A percentile compares a stretch with the other conserved stretches of the same genome.
These are phyloP conservation scores for Penicillium sumatraense DNA, from an alignment of 2,329 filamentous ascomycete species.

Conservation along the genomic window DNA sequence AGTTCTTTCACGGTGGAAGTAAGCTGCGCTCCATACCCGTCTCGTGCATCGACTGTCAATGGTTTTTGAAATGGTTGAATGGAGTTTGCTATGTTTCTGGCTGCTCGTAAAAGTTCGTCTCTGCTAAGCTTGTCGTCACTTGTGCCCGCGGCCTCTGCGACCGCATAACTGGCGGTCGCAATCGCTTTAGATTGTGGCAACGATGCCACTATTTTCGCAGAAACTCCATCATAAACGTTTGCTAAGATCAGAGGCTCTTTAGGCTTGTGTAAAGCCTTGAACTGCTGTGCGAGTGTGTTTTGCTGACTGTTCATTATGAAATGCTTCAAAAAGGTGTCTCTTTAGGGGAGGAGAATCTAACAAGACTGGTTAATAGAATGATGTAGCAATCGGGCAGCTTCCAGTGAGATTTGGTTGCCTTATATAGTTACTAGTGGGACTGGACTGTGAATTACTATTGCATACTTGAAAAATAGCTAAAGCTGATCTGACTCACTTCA, in stretches of 20 bases:
- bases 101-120: conserved; percentile 56
- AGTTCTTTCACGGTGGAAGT: conserved; percentile 7
- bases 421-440: no score
- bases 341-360: no score
- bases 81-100: not conserved
- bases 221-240: conserved; percentile 13
- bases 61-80: conserved; percentile 3
- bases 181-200: conserved; percentile 42
- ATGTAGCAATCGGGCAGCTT: no score
- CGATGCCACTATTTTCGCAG: conserved; percentile 10
- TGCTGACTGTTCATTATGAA: conserved; percentile 5
- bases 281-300: conserved; percentile 11
- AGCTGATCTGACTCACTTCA: not conserved
- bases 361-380: no score
- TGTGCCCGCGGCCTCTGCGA: conserved; percentile 46
- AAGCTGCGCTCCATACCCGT: conserved; percentile 45
- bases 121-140: not conserved
- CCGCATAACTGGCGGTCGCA: conserved; percentile 57
- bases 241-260: conserved; percentile 13
- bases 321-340: no score
- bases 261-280: conserved; percentile 11
- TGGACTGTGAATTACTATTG: not conserved
- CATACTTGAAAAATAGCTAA: not conserved
- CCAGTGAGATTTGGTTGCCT: no score
- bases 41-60: not conserved